Conservation (phyloP, 148 eudicot genomes). For the Rhododendron simsii region DNA sequence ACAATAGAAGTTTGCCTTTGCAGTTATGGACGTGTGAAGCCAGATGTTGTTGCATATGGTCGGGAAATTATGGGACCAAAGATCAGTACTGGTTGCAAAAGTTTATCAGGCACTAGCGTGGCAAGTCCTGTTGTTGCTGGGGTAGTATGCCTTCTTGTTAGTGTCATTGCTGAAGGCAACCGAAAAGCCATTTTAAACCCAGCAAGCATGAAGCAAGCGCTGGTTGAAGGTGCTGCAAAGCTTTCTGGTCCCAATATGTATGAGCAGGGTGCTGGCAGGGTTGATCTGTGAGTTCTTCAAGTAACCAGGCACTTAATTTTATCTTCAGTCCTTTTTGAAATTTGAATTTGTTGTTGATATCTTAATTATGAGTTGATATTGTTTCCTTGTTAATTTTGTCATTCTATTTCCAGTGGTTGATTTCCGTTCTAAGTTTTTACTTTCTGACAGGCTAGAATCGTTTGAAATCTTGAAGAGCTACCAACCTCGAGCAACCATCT, state of each 20-base stretch:
- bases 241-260: slow-evolving; percentile 95
- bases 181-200: slow-evolving; percentile 80
- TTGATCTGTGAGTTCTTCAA: slow-evolving; percentile 74
- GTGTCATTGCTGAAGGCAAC: slow-evolving; percentile 72
- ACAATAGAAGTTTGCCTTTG: slow-evolving; percentile 8
- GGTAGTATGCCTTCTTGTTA: slow-evolving; percentile 90
- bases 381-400: background rate
- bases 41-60: slow-evolving; percentile 98
- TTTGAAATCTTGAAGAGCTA: slow-evolving; percentile 82
- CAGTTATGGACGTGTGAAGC: slow-evolving; percentile 99
- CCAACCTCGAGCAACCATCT: slow-evolving; percentile 80
- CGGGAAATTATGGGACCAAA: slow-evolving; percentile 96
- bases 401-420: background rate
- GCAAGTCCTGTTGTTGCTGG: slow-evolving; percentile 99
- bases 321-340: background rate
- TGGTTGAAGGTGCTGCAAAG: slow-evolving; percentile 96
- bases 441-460: slow-evolving; percentile 77
- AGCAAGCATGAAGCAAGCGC: slow-evolving; percentile 98
- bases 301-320: background rate
- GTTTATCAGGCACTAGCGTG: slow-evolving; percentile 95
- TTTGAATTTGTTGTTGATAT: background rate
- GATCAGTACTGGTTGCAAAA: slow-evolving; percentile 96
- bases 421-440: slow-evolving; percentile 2
- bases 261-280: slow-evolving; percentile 99
- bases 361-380: background rate